Percentiles rank a stretch among this genome's conserved stretches.
phyloP scores from a whole-genome alignment of 139 green algal species.

The Chlorella sp. region DNA sequence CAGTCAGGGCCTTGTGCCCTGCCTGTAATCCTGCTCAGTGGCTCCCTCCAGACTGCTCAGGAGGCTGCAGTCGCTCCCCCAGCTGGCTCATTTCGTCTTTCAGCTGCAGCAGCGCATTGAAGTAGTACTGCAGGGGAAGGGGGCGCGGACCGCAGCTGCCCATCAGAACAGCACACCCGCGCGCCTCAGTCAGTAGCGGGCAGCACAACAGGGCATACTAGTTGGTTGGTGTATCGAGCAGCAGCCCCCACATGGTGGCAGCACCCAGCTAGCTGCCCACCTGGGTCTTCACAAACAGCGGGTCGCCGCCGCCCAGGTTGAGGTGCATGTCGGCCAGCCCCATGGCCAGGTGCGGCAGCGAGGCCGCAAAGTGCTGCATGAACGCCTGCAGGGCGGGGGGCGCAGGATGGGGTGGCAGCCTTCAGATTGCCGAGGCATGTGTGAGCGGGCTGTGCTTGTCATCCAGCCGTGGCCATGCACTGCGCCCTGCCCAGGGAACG shows the following conservation, averaged over 20 bases:
- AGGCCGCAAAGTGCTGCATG: conserved; percentile 32
- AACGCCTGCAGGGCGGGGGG: conserved; percentile 8
- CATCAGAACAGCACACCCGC: no score
- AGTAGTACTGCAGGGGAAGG: conserved; percentile 1
- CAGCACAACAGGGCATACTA: no score
- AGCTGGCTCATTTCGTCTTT: conserved; percentile 27
- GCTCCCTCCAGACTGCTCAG: no score
- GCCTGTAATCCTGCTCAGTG: no score
- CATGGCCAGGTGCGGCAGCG: conserved; percentile 35
- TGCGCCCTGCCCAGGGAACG: no score
- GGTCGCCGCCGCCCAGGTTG: background rate
- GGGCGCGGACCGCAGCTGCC: no score
- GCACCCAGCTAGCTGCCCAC: background rate
- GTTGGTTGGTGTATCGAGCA: no score
- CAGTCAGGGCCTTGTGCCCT: no score
- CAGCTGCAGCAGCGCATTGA: conserved; percentile 27
- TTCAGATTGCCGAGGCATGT: no score
- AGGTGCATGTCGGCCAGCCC: conserved; percentile 30
- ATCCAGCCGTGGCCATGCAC: no score
- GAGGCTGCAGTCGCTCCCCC: conserved; percentile 9
- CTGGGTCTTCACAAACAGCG: conserved; percentile 2
- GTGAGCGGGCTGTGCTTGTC: no score
- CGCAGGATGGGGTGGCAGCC: background rate
- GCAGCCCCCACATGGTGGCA: background rate
- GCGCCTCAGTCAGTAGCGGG: no score